These are phyloP conservation scores for Phytophthora pseudosyringae DNA, from an alignment of 352 stramenopile genomes.

Conservation along the genomic window DNA sequence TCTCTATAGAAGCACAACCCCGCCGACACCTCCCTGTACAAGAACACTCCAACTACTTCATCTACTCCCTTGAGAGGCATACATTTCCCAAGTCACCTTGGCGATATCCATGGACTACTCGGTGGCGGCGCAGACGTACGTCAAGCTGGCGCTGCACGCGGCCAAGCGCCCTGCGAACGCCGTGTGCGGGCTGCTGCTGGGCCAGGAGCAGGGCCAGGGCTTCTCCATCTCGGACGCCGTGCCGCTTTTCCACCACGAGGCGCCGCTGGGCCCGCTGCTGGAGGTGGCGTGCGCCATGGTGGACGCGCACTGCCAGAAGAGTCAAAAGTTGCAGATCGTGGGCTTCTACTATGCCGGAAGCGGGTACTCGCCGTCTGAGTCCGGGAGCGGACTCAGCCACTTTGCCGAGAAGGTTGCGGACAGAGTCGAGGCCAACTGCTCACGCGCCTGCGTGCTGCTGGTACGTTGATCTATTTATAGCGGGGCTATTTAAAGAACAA, in stretches of 20 bases:
- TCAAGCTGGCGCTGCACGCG: conserved; percentile 81
- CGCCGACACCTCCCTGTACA: conserved; percentile 17
- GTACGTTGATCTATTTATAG: conserved; percentile 26
- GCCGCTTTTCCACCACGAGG: conserved; percentile 83
- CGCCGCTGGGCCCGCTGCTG: conserved; percentile 66
- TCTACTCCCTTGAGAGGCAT: conserved; percentile 4
- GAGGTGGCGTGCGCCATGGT: conserved; percentile 76
- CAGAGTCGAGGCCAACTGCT: conserved; percentile 69
- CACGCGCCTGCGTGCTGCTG: conserved; percentile 73
- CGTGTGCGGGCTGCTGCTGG: conserved; percentile 66
- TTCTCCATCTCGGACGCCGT: conserved; percentile 66
- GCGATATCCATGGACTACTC: conserved; percentile 55
- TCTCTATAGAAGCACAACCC: conserved; percentile 29
- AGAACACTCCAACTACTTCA: conserved; percentile 18
- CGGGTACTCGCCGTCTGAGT: conserved; percentile 40
- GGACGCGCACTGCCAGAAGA: conserved; percentile 55
- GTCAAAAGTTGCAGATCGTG: conserved; percentile 61
- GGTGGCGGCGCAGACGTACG: conserved; percentile 62
- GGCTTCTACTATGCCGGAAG: conserved; percentile 68
- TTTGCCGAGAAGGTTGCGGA: conserved; percentile 74
- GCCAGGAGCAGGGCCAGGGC: conserved; percentile 49
- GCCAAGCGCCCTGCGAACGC: conserved; percentile 59
- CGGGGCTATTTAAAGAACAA: conserved; percentile 5
- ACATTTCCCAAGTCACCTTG: conserved; percentile 20
- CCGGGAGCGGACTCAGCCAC: conserved; percentile 45